Base-by-base conservation (phyloP, 495 filamentous ascomycete species). In the Aspergillus sclerotioniger region DNA sequence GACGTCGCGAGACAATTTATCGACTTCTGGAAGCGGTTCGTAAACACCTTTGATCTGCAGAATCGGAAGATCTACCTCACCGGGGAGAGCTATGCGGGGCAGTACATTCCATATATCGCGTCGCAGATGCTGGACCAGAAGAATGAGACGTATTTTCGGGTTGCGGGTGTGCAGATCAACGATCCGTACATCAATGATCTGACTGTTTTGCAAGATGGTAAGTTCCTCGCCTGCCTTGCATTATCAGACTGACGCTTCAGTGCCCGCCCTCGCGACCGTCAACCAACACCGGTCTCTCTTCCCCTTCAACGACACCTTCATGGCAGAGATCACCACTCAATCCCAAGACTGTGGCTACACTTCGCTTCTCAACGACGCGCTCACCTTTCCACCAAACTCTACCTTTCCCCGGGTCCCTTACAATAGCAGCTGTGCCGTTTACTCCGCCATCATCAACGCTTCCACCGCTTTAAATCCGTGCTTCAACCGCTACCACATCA, bases 61-160 rank as follows among this genome's bases (percentile, higher is more conserved):
- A 71, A 76, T 9, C 80, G 77, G 57, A 86, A 85, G 59, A 79
- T 90, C 3, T 91, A 87, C 60, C 79, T 90, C 52, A 80, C 86
- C 2, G 87, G 87, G 0, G 87, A 90, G 64, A 85, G 81, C 44
- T 88, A 90, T 64, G 89, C 87, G 19, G 90, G 90, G 5, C 77
- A 78, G 52, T 95, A 92, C 61, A 86, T 91, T 37, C 88, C 90
- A 0, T 95, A 93, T 62, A 86, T 95, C 51, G 85, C 89, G 0
- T 79, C 82, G 62, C 85, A 83, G 10, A 88, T 93, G 78, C 73
- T 93, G 61, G 81, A 89, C 53, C 76, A 74, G 45, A 84, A 90
- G 15, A 80, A 93, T 63, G 84, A 71, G 1, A 75, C 64, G 3
- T 86, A 90, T 64, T 90, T 84, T 66, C 77, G 90, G 61, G 66